Evolutionary conservation across 345 rosid species (phyloP).

Genomic region (Gossypium herbaceum): DNA sequence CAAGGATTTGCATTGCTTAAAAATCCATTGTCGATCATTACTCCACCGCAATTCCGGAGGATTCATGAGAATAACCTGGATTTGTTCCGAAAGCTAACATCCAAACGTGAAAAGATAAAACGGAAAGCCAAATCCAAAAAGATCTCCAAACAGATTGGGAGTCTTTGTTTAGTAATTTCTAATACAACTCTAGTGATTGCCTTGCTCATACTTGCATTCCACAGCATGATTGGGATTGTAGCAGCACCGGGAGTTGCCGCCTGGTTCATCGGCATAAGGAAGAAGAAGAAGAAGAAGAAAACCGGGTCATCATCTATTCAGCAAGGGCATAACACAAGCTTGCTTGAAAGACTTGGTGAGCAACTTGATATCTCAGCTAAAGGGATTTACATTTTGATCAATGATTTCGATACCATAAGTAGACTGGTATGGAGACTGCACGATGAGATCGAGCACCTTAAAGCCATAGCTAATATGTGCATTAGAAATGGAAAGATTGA

Average conservation of each 20-base stretch:
- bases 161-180: conserved; percentile 39
- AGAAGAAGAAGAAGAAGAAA: conserved; percentile 31
- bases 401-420: conserved; percentile 74
- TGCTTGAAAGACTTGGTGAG: conserved; percentile 36
- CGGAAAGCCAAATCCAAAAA: conserved; percentile 40
- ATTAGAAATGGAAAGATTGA: conserved; percentile 47
- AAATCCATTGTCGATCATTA: conserved; percentile 50
- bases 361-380: conserved; percentile 81
- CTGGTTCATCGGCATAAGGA: conserved; percentile 31
- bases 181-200: conserved; percentile 37
- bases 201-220: conserved; percentile 48
- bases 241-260: conserved; percentile 56
- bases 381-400: conserved; percentile 63
- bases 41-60: conserved; percentile 30
- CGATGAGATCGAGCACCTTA: conserved; percentile 63
- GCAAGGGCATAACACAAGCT: conserved; percentile 24
- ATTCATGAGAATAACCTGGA: conserved; percentile 41
- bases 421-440: conserved; percentile 52
- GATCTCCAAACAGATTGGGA: conserved; percentile 45
- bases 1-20: conserved; percentile 40
- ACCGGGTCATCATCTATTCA: background rate
- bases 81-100: conserved; percentile 44
- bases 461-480: conserved; percentile 48
- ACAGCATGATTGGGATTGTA: conserved; percentile 50
- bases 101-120: conserved; percentile 39